Evolutionary conservation across 805 yeast genomes (phyloP).

Genomic region (Schizosaccharomyces lindneri): DNA sequence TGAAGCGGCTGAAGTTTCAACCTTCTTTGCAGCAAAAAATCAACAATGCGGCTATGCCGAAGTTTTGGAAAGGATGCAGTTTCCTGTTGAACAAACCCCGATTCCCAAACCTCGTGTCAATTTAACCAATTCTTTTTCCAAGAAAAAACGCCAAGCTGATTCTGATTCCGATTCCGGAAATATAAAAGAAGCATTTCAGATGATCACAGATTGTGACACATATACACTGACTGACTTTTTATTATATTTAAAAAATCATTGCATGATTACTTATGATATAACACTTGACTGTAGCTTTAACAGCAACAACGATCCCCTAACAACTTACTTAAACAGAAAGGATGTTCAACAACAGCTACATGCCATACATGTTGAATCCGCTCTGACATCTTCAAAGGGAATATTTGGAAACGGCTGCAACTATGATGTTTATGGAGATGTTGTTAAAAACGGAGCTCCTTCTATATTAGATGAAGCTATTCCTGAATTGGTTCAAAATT

Average conservation of each 20-base stretch:
- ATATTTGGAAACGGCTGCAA: background rate
- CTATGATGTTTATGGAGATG: background rate
- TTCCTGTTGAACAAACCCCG: background rate
- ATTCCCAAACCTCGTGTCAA: background rate
- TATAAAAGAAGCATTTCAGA: background rate
- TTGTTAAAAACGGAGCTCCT: background rate
- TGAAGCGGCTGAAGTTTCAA: background rate
- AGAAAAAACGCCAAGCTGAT: background rate
- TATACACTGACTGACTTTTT: background rate
- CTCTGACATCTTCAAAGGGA: background rate
- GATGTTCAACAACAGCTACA: constrained; percentile 50
- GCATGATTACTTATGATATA: constrained; percentile 70
- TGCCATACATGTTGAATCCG: constrained; percentile 22
- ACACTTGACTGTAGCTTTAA: constrained; percentile 41
- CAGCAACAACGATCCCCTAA: constrained; percentile 26
- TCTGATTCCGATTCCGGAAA: too few species aligned
- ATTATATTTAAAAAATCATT: constrained; percentile 17
- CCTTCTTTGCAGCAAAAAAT: background rate
- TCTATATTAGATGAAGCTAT: background rate
- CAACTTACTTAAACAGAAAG: constrained; percentile 36
- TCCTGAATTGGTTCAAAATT: background rate
- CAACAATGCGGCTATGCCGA: background rate
- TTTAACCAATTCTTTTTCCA: background rate
- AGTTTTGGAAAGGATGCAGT: background rate
- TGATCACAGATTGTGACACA: background rate